Percentiles rank a stretch among this genome's conserved stretches.
These are phyloP conservation scores for Chrysanthemum lavandulifolium DNA, from an alignment of 129 eudicot genomes.

Conservation along the genomic window DNA sequence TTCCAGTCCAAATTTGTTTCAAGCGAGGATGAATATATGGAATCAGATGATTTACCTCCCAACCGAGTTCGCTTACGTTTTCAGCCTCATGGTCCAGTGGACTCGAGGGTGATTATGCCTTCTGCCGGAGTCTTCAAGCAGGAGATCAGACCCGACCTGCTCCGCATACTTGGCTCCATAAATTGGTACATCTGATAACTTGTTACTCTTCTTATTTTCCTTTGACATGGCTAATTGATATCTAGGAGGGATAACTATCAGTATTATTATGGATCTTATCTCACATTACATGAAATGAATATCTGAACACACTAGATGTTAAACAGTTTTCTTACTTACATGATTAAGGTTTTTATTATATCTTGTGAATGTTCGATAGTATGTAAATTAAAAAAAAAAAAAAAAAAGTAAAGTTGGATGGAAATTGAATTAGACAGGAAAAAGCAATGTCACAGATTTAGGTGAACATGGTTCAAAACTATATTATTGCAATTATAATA, in stretches of 20 bases:
- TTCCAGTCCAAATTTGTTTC: constrained; percentile 67
- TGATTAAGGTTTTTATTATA: not conserved
- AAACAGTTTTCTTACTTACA: not conserved
- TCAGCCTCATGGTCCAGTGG: constrained; percentile 41
- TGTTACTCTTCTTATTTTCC: not conserved
- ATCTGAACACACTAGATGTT: not conserved
- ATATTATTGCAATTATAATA: no score
- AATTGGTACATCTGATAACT: constrained; percentile 51
- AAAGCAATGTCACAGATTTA: no score
- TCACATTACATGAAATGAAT: not conserved
- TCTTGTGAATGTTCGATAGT: not conserved
- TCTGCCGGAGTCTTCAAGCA: constrained; percentile 47
- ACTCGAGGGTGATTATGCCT: constrained; percentile 43
- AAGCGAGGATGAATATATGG: constrained; percentile 62
- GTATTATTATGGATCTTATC: not conserved
- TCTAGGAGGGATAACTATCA: not conserved
- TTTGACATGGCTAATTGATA: constrained; percentile 4
- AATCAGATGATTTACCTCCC: constrained; percentile 55
- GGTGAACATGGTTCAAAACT: no score
- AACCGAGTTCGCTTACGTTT: constrained; percentile 39
- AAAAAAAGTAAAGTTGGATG: not conserved
- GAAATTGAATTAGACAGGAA: not conserved
- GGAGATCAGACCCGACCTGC: constrained; percentile 51
- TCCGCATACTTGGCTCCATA: constrained; percentile 72
- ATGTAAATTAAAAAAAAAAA: not conserved